Base-by-base conservation (phyloP, 192 early-diverging fungal genomes). In the Podila verticillata region DNA sequence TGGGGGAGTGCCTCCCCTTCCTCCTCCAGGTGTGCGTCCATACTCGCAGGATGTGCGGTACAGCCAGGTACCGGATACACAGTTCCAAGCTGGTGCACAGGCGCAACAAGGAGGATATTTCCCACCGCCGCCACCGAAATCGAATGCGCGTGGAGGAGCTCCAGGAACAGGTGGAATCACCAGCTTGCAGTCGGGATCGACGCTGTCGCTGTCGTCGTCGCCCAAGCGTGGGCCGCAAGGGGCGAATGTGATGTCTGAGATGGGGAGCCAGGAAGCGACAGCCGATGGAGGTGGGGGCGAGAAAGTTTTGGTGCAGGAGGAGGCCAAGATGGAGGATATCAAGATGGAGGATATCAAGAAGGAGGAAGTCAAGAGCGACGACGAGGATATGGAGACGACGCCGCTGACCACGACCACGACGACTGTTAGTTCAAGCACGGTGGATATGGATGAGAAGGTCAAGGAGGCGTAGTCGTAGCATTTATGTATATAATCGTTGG, bases 211-310 rank as follows among this genome's bases (percentile, higher is more conserved):
- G 3, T 36, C 71, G 29, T 66, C 66, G 5, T 75, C 74, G 0
- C 74, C 74, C 5, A 68, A 68, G 17, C 74, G 74, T 10, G 74
- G 66, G n/a, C 74, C 74, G 2, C 74, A 75, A 4, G 51, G 51
- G 22, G 24, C 51, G 48, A 64, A 51, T 10, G 67, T 75, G 6
- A 69, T 69, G 62, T 32, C 62, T 9, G 74, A 69, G 32, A 75
- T 75, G 74, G 74, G 67, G 26, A 66, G 66, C 9, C 62, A 31
- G 39, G 67, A 75, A 30, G 74, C 73, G 10, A 61, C 66, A 22
- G 58, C 36, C 28, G 65, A 48, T 34, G 49, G 51, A 10, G 24
- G 51, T 3, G 51, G 51, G 51, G 8, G 13, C 8, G 51, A 54
- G 24, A 54, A 54, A n/a, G 51, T 54, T 19, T 7, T 54, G 51